These are phyloP conservation scores for Monosporascus sp. DNA, from an alignment of 2,329 filamentous ascomycete species.

Conservation along the genomic window DNA sequence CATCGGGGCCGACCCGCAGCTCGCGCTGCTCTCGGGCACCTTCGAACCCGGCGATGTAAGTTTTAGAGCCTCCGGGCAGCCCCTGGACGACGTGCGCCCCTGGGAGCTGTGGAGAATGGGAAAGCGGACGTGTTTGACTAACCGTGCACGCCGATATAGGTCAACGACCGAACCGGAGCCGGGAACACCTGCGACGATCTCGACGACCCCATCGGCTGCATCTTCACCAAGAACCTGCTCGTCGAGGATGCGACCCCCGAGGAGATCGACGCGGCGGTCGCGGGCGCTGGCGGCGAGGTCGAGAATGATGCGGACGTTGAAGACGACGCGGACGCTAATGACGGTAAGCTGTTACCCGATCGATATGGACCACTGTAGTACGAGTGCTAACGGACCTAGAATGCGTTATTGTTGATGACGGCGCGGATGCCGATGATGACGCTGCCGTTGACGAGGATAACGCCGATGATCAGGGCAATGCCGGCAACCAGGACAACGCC, in stretches of 20 bases:
- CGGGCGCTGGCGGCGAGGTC: conserved; percentile 19
- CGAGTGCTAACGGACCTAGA: conserved; percentile 1
- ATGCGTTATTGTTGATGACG: conserved; percentile 4
- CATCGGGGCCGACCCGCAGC: conserved; percentile 57
- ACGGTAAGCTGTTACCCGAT: conserved; percentile 1
- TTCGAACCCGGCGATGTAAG: conserved; percentile 55
- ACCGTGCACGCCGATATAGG: conserved; percentile 1
- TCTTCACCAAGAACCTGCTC: conserved; percentile 48
- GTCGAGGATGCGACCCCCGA: conserved; percentile 48
- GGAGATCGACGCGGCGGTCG: conserved; percentile 49
- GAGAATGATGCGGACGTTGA: not conserved
- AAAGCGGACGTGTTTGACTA: not conserved
- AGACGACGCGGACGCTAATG: not conserved
- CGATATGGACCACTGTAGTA: not conserved
- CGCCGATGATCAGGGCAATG: conserved; percentile 7
- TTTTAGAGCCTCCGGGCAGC: conserved; percentile 11
- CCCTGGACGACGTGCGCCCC: conserved; percentile 10
- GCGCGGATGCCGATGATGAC: conserved; percentile 6
- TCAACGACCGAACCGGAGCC: conserved; percentile 31
- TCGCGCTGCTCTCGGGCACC: conserved; percentile 57
- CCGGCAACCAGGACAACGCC: conserved; percentile 1
- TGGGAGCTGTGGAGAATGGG: not conserved
- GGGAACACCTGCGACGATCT: conserved; percentile 51
- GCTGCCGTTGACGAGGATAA: conserved; percentile 12
- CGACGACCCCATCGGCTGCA: conserved; percentile 48